Evolutionary conservation across 2,329 filamentous ascomycete genomes (phyloP).

Genomic region (Esteya vermicola): DNA sequence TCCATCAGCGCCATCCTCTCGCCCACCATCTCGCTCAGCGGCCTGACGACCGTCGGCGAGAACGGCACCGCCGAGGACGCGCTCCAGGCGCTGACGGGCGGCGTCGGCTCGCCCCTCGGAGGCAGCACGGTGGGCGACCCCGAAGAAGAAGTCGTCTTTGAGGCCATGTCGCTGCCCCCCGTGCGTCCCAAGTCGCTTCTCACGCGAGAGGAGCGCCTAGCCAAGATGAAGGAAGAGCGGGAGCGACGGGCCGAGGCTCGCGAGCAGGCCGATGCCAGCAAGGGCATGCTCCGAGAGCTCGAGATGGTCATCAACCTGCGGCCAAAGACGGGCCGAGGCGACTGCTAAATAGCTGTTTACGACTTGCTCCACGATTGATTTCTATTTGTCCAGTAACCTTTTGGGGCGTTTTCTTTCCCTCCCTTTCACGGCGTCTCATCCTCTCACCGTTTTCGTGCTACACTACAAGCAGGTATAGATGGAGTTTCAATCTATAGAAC

Average conservation of each 20-base stretch:
- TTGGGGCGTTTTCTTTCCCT: too few species aligned
- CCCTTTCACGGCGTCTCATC: too few species aligned
- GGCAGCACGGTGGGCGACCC: conserved; percentile 30
- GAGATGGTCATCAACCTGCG: conserved; percentile 65
- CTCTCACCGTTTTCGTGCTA: too few species aligned
- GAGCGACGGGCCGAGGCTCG: conserved; percentile 55
- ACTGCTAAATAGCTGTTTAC: too few species aligned
- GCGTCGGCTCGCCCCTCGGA: conserved; percentile 42
- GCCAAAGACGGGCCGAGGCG: conserved; percentile 4
- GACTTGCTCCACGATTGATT: not conserved
- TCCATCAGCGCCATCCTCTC: conserved; percentile 47
- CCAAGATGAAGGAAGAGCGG: conserved; percentile 77
- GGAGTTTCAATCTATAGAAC: not conserved
- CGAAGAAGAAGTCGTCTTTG: conserved; percentile 71
- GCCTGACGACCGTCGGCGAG: conserved; percentile 49
- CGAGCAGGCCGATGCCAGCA: conserved; percentile 67
- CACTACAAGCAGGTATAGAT: too few species aligned
- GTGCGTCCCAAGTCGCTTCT: conserved; percentile 51
- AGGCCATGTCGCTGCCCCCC: conserved; percentile 68
- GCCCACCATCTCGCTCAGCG: conserved; percentile 49
- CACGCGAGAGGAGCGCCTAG: conserved; percentile 74
- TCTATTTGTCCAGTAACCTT: too few species aligned
- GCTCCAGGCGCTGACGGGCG: conserved; percentile 57
- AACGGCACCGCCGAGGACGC: conserved; percentile 37
- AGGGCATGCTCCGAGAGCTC: conserved; percentile 82